A percentile compares a stretch with the other conserved stretches of the same genome.
Conservation (phyloP, 2,329 filamentous ascomycete genomes). For the Dactylellina leptospora region DNA sequence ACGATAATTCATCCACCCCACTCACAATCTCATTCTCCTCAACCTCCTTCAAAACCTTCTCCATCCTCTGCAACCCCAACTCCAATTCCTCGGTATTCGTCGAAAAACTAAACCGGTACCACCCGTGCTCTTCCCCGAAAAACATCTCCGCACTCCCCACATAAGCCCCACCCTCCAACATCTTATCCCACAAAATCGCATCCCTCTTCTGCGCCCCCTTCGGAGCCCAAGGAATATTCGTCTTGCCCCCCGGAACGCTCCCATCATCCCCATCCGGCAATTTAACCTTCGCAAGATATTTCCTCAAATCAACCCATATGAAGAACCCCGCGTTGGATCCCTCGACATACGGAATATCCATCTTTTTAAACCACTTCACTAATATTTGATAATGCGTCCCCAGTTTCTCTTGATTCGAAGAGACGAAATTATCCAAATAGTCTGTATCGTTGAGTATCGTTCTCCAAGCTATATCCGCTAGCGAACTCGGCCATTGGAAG, state of each 20-base stretch:
- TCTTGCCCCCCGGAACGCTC: constrained; percentile 32
- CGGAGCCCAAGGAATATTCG: constrained; percentile 42
- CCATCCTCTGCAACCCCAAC: constrained; percentile 48
- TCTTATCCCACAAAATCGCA: constrained; percentile 58
- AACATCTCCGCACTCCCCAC: constrained; percentile 60
- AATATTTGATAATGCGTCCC: constrained; percentile 61
- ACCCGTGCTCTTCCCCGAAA: constrained; percentile 61
- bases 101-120: constrained; percentile 60
- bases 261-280: constrained; percentile 39
- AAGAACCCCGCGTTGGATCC: constrained; percentile 69
- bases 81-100: constrained; percentile 56
- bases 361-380: constrained; percentile 59
- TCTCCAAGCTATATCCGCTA: constrained; percentile 62
- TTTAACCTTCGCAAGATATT: constrained; percentile 33
- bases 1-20: constrained; percentile 14
- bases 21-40: constrained; percentile 26
- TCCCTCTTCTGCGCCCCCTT: constrained; percentile 54
- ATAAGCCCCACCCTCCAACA: constrained; percentile 60
- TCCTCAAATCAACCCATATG: constrained; percentile 65
- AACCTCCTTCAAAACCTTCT: constrained; percentile 41
- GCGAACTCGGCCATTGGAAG: constrained; percentile 64
- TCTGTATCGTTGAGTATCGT: constrained; percentile 63
- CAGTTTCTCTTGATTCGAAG: constrained; percentile 62
- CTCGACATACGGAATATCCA: constrained; percentile 63
- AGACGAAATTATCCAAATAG: constrained; percentile 63